A percentile compares a stretch with the other conserved stretches of the same genome.
phyloP scores from a whole-genome alignment of 2,329 filamentous ascomycete species.

The Incumbomyces delicatus region DNA sequence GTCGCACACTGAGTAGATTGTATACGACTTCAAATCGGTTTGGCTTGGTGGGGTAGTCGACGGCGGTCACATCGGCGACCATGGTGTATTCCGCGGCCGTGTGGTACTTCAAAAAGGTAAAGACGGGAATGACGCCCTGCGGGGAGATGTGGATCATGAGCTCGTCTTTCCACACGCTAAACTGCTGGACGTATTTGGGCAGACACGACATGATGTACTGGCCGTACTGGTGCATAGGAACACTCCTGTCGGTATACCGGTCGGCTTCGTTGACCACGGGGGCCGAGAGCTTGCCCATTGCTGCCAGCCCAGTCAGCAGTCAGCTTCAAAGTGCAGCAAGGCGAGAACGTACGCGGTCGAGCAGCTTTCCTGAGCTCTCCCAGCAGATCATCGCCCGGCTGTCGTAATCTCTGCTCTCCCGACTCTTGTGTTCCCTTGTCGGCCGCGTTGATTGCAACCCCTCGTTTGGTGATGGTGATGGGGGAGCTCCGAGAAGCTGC shows the following conservation, averaged over 20 bases:
- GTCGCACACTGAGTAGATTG: slow-evolving; percentile 88
- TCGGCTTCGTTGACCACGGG: slow-evolving; percentile 85
- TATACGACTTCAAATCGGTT: slow-evolving; percentile 97
- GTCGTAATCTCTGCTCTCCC: slow-evolving; percentile 10
- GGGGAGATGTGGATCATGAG: slow-evolving; percentile 89
- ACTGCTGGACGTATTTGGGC: slow-evolving; percentile 97
- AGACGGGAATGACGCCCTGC: slow-evolving; percentile 77
- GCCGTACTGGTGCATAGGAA: slow-evolving; percentile 85
- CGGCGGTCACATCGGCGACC: slow-evolving; percentile 81
- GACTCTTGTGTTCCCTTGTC: slow-evolving; percentile 1
- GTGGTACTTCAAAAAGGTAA: slow-evolving; percentile 94
- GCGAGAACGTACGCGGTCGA: slow-evolving; percentile 40
- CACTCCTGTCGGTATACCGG: slow-evolving; percentile 79
- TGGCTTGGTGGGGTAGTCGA: slow-evolving; percentile 90
- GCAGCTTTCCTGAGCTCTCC: slow-evolving; percentile 58
- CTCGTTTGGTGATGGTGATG: slow-evolving; percentile 20
- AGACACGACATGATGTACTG: slow-evolving; percentile 93
- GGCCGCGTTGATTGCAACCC: not conserved
- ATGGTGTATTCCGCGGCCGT: slow-evolving; percentile 95
- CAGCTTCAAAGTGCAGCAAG: slow-evolving; percentile 6
- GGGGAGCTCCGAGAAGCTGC: slow-evolving; percentile 26
- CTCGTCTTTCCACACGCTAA: slow-evolving; percentile 99
- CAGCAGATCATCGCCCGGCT: slow-evolving; percentile 47
- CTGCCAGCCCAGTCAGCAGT: slow-evolving; percentile 26
- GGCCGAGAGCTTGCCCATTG: slow-evolving; percentile 56